These are phyloP conservation scores for Rubia balearica DNA, from an alignment of 305 asterid genomes.

Conservation along the genomic window DNA sequence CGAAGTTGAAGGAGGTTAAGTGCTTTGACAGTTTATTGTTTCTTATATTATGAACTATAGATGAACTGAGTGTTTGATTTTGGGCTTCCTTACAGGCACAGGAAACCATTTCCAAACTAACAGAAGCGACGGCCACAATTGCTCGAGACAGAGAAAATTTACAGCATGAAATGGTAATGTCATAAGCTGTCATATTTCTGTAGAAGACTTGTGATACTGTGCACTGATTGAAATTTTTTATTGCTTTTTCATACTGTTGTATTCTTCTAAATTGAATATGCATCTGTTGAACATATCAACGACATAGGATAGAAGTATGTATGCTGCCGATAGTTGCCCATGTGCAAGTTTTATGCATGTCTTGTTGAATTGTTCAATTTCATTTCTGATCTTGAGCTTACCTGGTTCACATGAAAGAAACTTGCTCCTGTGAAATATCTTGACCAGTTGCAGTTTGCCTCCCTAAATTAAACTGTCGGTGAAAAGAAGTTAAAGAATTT, in stretches of 20 bases:
- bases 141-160: slow-evolving; percentile 40
- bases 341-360: background rate
- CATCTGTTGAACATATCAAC: background rate
- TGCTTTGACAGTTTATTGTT: slow-evolving; percentile 8
- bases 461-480: background rate
- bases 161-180: slow-evolving; percentile 52
- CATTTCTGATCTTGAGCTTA: background rate
- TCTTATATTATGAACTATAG: background rate
- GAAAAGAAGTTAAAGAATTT: background rate
- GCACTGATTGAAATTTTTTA: background rate
- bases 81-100: slow-evolving; percentile 46
- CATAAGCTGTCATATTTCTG: background rate
- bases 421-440: background rate
- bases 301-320: background rate
- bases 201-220: background rate
- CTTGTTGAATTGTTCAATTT: background rate
- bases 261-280: background rate
- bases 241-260: background rate
- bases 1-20: slow-evolving; percentile 33
- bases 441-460: background rate
- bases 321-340: background rate
- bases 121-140: slow-evolving; percentile 42
- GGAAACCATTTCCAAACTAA: slow-evolving; percentile 49
- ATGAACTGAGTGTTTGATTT: background rate
- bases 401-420: background rate